Conservation (phyloP, 164 flowering plant species). For the Malania oleifera region DNA sequence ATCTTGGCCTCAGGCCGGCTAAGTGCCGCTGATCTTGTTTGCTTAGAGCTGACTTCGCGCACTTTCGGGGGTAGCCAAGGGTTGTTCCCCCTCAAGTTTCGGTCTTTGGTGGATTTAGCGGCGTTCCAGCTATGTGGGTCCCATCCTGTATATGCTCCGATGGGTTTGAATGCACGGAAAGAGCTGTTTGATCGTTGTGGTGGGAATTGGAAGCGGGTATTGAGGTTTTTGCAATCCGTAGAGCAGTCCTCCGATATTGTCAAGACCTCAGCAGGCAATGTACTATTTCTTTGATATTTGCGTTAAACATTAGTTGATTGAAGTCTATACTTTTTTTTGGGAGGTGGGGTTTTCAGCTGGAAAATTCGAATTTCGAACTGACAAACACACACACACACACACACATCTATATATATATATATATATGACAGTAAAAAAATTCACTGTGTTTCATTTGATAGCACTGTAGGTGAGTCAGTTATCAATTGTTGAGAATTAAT, state of each 20-base stretch:
- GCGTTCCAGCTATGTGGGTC: constrained; percentile 60
- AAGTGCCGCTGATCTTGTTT: constrained; percentile 55
- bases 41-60: constrained; percentile 63
- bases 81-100: constrained; percentile 46
- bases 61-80: constrained; percentile 57
- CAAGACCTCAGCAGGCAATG: constrained; percentile 84
- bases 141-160: constrained; percentile 34
- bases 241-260: constrained; percentile 65
- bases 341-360: not conserved
- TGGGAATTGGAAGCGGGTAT: constrained; percentile 83
- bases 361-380: too few species aligned
- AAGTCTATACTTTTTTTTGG: not conserved
- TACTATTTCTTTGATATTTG: constrained; percentile 42
- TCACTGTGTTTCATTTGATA: too few species aligned
- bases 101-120: constrained; percentile 74
- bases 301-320: constrained; percentile 4
- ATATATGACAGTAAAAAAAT: too few species aligned
- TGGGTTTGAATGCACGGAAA: constrained; percentile 31
- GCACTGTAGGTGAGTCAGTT: too few species aligned
- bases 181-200: constrained; percentile 54
- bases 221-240: constrained; percentile 84
- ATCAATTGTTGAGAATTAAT: too few species aligned
- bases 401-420: too few species aligned
- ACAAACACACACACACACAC: too few species aligned
- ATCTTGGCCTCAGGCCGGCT: constrained; percentile 62